Percentiles rank a stretch among this genome's conserved stretches.
phyloP scores from a whole-genome alignment of 2,329 filamentous ascomycete genomes.

The Diaporthe destruens region DNA sequence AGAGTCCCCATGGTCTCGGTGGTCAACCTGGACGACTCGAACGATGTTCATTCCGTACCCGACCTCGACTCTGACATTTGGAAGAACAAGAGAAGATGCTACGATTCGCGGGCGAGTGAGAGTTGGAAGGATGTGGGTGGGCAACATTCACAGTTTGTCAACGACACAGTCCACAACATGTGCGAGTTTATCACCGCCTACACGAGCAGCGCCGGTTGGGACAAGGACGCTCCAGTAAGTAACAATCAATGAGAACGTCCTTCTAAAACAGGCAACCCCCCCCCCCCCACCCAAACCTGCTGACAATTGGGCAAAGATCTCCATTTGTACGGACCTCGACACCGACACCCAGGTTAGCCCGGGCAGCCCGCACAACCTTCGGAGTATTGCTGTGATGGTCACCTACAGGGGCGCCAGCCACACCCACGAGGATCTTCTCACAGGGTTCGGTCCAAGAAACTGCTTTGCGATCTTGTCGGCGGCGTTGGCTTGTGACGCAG shows the following conservation, averaged over 20 bases:
- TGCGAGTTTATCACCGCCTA: not conserved
- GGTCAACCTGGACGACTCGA: not conserved
- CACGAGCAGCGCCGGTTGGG: not conserved
- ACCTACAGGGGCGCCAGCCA: constrained; percentile 8
- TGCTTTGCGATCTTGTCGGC: not conserved
- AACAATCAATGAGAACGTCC: not conserved
- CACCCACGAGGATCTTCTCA: not conserved
- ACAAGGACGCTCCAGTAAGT: not conserved
- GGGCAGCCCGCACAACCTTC: not conserved
- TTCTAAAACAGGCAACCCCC: not conserved
- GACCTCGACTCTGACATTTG: not conserved
- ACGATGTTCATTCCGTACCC: not conserved
- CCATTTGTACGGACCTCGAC: not conserved
- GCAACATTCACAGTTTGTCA: not conserved
- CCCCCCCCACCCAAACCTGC: not conserved
- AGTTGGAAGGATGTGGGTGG: not conserved
- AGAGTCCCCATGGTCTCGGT: not conserved
- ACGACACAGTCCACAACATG: not conserved
- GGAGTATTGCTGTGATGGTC: not conserved
- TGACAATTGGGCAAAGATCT: not conserved
- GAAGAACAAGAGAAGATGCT: not conserved
- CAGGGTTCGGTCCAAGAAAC: not conserved
- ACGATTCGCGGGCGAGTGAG: not conserved
- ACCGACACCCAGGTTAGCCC: not conserved
- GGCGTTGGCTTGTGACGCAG: not conserved